Evolutionary conservation across 768 basidiomycete species (phyloP), one percentile per base, ranked within the genome.

Genomic region (Lentinus tigrinus): DNA sequence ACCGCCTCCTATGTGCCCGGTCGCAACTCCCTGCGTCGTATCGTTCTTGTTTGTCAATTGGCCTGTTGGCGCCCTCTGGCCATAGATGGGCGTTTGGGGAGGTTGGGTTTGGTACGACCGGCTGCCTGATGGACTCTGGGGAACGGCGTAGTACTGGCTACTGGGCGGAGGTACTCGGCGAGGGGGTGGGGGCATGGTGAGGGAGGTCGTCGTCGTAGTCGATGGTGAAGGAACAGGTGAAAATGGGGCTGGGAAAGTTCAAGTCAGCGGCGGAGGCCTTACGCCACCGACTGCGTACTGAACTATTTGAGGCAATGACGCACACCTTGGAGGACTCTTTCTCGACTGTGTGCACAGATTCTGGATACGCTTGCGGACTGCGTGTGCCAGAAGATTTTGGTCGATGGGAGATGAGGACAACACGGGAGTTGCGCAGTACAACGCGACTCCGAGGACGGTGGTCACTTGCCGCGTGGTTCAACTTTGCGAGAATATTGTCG

Each of bases 1-100:
- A 17, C 84, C 85, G 24, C 83, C 81, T 4, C 92, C 92, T 67
- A 94, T 89, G 34, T 77, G 76, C 8, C 91, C 92, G 28, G 80
- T 87, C 0, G 89, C 90, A n/a, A 93, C 90, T 46, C 89, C 87
- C 61, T 84, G 86, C 10, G 87, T 82, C 46, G 89, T 85, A 21
- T 83, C 83, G 50, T 77, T 62, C 78, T 79, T 59, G 63, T 64
- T 56, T 69, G 72, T 40, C 67, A 62, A 44, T 26, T 53, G 62
- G 54, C 67, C 58, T 68, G 27, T 26, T 8, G 64, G 47, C 34
- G 66, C 39, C 48, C 63, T 53, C 54, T 63, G 47, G 63, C 37
- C 43, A 55, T 62, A 60, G 39, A 49, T 52, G 51, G 62, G 51
- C 56, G 60, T 16, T 38, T 52, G 31, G 47, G 58, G 49, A 44